These are phyloP conservation scores for Phlyctochytrium arcticum DNA, from an alignment of 192 early-diverging fungal genomes.

Conservation along the genomic window DNA sequence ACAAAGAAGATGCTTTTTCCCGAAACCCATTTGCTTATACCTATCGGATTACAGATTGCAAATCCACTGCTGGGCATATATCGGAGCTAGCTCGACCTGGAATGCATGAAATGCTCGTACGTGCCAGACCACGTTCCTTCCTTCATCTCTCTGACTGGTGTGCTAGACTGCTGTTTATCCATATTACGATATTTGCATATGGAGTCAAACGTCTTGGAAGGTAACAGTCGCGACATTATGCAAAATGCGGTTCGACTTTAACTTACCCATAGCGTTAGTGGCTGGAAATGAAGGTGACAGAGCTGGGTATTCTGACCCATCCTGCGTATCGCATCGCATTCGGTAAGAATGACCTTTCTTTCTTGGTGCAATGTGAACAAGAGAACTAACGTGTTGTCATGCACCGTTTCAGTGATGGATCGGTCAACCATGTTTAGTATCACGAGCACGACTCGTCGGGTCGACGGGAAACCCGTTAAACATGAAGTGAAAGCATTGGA, in stretches of 20 bases:
- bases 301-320: slow-evolving; percentile 62
- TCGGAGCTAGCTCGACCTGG: slow-evolving; percentile 48
- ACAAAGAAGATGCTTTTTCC: not conserved
- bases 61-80: slow-evolving; percentile 52
- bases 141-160: not conserved
- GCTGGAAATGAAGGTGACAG: slow-evolving; percentile 71
- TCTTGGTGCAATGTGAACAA: not conserved
- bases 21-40: not conserved
- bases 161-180: slow-evolving; percentile 53
- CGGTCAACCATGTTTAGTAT: slow-evolving; percentile 68
- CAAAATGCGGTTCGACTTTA: too few relatives aligned
- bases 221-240: too few relatives aligned
- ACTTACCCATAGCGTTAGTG: slow-evolving; percentile 21
- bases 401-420: slow-evolving; percentile 51
- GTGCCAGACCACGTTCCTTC: not conserved
- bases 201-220: slow-evolving; percentile 73
- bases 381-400: not conserved
- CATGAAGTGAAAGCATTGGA: slow-evolving; percentile 71
- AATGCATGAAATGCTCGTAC: slow-evolving; percentile 31
- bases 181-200: slow-evolving; percentile 71
- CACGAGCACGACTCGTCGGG: slow-evolving; percentile 29
- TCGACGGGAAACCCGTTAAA: slow-evolving; percentile 46
- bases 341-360: slow-evolving; percentile 1
- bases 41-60: slow-evolving; percentile 47
- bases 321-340: slow-evolving; percentile 63